Conservation (phyloP, 108 stramenopile species). For the Skeletonema potamos region DNA sequence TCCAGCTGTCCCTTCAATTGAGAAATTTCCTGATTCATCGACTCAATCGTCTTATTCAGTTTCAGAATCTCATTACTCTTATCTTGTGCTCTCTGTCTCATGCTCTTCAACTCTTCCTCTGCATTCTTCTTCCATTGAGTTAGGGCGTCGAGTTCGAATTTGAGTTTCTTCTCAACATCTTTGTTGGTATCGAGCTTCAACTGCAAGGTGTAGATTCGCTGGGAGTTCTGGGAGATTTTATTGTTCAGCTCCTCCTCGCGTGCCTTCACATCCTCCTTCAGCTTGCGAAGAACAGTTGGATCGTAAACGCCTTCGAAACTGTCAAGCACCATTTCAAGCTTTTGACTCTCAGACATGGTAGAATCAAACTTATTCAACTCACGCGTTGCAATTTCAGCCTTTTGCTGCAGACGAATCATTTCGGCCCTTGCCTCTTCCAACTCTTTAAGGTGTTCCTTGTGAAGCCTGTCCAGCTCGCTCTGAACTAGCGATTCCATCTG, state of each 20-base stretch:
- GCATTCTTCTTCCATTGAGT: constrained; percentile 26
- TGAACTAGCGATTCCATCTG: constrained; percentile 19
- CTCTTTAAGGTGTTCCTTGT: constrained; percentile 32
- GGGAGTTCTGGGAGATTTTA: constrained; percentile 11
- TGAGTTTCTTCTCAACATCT: constrained; percentile 18
- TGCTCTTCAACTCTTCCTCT: constrained; percentile 10
- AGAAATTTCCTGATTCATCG: constrained; percentile 16
- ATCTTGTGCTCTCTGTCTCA: constrained; percentile 11
- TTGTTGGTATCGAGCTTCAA: constrained; percentile 20
- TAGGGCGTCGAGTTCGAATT: constrained; percentile 17
- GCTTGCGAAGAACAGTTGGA: constrained; percentile 12
- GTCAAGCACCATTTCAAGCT: constrained; percentile 28
- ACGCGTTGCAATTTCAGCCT: constrained; percentile 19
- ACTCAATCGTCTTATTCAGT: constrained; percentile 13
- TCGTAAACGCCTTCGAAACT: constrained; percentile 35
- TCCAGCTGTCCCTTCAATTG: constrained; percentile 24
- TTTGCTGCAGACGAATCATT: constrained; percentile 21
- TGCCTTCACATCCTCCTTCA: constrained; percentile 25
- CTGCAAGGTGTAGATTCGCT: constrained; percentile 30
- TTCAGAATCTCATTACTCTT: constrained; percentile 21
- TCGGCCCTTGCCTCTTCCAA: constrained; percentile 21
- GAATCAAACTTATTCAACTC: constrained; percentile 5
- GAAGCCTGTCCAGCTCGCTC: constrained; percentile 21
- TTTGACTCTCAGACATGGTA: constrained; percentile 17
- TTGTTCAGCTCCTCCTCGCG: constrained; percentile 25